These are phyloP conservation scores for Fraxinus anomala DNA, from an alignment of 257 asterid genomes.

Conservation along the genomic window DNA sequence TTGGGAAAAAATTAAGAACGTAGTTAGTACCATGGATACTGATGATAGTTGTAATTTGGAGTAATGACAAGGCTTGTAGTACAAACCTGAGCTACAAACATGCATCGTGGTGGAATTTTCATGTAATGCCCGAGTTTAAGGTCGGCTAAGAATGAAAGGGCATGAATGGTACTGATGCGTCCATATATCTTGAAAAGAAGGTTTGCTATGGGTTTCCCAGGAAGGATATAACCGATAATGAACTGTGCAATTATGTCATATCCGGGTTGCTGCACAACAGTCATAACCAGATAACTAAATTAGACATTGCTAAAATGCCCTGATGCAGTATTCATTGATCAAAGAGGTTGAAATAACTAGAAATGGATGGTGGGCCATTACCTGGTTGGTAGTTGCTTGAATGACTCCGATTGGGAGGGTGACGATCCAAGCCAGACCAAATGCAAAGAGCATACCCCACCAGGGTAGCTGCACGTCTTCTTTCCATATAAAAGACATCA, in stretches of 20 bases:
- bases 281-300: not conserved
- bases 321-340: not conserved
- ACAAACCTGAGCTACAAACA: slow-evolving; percentile 82
- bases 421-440: slow-evolving; percentile 75
- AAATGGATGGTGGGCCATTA: slow-evolving; percentile 13
- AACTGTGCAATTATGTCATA: slow-evolving; percentile 91
- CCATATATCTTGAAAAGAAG: slow-evolving; percentile 92
- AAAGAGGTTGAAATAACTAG: not conserved
- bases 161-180: slow-evolving; percentile 78
- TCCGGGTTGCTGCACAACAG: slow-evolving; percentile 82
- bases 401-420: slow-evolving; percentile 93
- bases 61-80: not conserved
- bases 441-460: slow-evolving; percentile 95
- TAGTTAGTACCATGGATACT: not conserved
- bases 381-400: slow-evolving; percentile 97
- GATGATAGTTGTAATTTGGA: not conserved
- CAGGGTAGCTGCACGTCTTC: slow-evolving; percentile 81
- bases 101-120: slow-evolving; percentile 93
- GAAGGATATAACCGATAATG: slow-evolving; percentile 80
- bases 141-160: slow-evolving; percentile 86
- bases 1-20: not conserved
- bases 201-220: slow-evolving; percentile 92
- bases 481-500: slow-evolving; percentile 81
- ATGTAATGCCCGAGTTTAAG: slow-evolving; percentile 96
- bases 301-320: not conserved